Conservation (phyloP, 345 rosid species). For the Kernera saxatilis region DNA sequence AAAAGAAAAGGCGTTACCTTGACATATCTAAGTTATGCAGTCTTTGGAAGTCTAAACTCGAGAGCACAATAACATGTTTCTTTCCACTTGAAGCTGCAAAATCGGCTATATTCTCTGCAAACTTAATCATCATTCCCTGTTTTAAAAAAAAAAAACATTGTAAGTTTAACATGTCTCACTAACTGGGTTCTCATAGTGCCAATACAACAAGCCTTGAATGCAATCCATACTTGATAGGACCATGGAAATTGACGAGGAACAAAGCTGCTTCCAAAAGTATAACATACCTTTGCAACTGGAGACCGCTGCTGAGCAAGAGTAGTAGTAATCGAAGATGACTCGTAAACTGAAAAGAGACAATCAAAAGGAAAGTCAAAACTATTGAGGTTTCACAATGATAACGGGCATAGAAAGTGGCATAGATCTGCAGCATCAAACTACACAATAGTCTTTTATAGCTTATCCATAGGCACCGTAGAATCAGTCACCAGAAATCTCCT, state of each 20-base stretch:
- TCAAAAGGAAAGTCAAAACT: background rate
- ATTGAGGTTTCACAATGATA: background rate
- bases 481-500: background rate
- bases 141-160: background rate
- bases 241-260: background rate
- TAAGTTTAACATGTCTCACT: background rate
- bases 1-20: slow-evolving; percentile 40
- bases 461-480: background rate
- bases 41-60: slow-evolving; percentile 86
- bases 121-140: slow-evolving; percentile 80
- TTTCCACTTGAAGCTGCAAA: slow-evolving; percentile 76
- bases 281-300: slow-evolving; percentile 69
- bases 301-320: slow-evolving; percentile 76
- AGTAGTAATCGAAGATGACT: slow-evolving; percentile 40
- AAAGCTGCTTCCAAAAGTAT: background rate
- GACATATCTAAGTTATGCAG: slow-evolving; percentile 77
- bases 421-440: background rate
- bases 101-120: slow-evolving; percentile 71
- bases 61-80: slow-evolving; percentile 63
- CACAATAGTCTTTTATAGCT: background rate
- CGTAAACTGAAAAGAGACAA: slow-evolving; percentile 44
- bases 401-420: background rate
- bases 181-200: background rate
- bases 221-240: background rate
- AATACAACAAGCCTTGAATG: background rate